phyloP scores from a whole-genome alignment of 208 protist genomes.

The Acanthamoeba rhysodes region DNA sequence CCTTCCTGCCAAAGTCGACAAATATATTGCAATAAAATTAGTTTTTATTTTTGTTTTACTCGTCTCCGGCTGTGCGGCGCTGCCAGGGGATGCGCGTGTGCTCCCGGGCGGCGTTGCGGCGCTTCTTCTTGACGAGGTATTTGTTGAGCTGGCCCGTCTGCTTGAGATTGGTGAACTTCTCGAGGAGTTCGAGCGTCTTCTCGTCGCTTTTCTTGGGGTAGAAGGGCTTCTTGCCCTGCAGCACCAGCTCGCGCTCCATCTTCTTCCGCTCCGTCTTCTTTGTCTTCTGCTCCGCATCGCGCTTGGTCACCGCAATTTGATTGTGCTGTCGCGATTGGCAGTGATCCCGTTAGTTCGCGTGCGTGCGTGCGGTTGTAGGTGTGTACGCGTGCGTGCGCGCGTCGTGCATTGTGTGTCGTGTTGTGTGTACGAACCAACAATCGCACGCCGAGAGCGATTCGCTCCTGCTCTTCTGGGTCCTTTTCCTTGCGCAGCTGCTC shows the following conservation, averaged over 20 bases:
- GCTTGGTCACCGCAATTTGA: background rate
- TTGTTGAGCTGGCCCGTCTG: constrained; percentile 58
- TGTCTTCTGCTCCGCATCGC: background rate
- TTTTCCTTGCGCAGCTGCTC: constrained; percentile 23
- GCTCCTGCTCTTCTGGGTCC: background rate
- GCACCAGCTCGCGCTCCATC: constrained; percentile 46
- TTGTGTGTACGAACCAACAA: background rate
- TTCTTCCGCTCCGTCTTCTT: constrained; percentile 29
- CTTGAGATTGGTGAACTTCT: constrained; percentile 57
- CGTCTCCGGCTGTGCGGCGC: background rate
- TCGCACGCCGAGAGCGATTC: background rate
- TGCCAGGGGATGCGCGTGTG: constrained; percentile 26
- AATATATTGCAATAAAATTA: background rate
- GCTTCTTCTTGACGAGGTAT: constrained; percentile 47
- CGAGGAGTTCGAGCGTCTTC: constrained; percentile 1
- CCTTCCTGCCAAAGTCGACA: too few species aligned
- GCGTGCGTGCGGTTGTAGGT: too few species aligned
- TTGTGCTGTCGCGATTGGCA: background rate
- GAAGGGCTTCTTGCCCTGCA: constrained; percentile 68
- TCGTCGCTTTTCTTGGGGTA: constrained; percentile 42
- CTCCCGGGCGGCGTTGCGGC: constrained; percentile 13
- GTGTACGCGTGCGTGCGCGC: too few species aligned
- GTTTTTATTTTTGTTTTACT: background rate
- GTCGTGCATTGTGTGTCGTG: background rate
- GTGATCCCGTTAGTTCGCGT: background rate